phyloP scores from a whole-genome alignment of 75 land plant species.

The Picea glauca region DNA sequence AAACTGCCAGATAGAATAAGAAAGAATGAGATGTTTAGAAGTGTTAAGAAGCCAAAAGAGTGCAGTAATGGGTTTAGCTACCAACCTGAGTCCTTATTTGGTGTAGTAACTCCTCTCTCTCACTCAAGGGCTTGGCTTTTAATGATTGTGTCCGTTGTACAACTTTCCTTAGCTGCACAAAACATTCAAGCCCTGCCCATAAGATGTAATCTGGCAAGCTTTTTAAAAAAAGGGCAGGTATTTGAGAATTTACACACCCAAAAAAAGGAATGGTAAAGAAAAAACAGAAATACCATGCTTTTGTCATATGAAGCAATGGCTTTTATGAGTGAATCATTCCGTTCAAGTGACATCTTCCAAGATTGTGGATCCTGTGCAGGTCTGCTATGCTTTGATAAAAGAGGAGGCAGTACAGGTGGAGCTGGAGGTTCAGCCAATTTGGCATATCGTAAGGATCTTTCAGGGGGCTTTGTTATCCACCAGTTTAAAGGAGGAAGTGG shows the following conservation, averaged over 20 bases:
- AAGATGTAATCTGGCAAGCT: neutral
- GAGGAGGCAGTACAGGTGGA: neutral
- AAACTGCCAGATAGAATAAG: constrained; percentile 1
- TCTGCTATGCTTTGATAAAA: constrained; percentile 2
- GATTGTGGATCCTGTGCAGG: constrained; percentile 5
- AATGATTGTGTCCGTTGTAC: constrained; percentile 37
- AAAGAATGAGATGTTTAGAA: neutral
- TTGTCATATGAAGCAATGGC: constrained; percentile 76
- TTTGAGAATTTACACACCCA: neutral
- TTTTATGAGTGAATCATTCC: constrained; percentile 62
- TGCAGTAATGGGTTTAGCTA: constrained; percentile 3
- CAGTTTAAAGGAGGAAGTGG: constrained; percentile 79
- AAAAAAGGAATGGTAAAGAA: neutral
- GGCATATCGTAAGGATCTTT: constrained; percentile 5
- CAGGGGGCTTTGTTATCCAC: constrained; percentile 39
- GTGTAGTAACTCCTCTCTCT: constrained; percentile 57
- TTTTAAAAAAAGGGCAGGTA: neutral
- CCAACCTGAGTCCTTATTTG: constrained; percentile 48
- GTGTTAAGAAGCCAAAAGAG: neutral
- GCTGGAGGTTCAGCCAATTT: neutral
- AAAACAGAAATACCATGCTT: constrained; percentile 58
- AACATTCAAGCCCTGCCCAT: neutral
- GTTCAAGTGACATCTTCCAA: constrained; percentile 10
- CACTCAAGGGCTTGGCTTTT: constrained; percentile 40
- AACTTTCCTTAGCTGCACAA: constrained; percentile 73